These are phyloP conservation scores for Amanita inopinata DNA, from an alignment of 768 basidiomycete genomes.

Conservation along the genomic window DNA sequence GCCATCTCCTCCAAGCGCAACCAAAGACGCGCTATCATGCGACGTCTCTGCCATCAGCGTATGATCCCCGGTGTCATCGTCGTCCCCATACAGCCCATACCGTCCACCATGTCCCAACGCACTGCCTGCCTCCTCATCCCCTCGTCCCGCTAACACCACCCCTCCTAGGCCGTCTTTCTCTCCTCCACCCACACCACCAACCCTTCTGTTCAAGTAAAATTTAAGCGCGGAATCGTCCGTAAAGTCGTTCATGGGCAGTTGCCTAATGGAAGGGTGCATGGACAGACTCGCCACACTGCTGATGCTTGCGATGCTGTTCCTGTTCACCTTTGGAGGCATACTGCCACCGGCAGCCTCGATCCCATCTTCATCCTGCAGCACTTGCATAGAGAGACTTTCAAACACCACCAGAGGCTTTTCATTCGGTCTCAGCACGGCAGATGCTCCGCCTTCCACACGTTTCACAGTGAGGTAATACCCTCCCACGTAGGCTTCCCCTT, in stretches of 20 bases:
- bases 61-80: constrained; percentile 35
- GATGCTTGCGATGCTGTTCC: constrained; percentile 90
- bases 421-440: constrained; percentile 55
- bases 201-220: constrained; percentile 78
- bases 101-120: too few relatives aligned
- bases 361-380: constrained; percentile 41
- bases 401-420: constrained; percentile 89
- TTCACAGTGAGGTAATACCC: constrained; percentile 90
- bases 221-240: constrained; percentile 96
- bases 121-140: neutral
- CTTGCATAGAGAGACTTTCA: constrained; percentile 72
- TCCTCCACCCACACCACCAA: neutral
- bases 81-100: constrained; percentile 16
- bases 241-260: constrained; percentile 94
- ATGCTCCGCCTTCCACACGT: constrained; percentile 82
- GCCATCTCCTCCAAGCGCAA: constrained; percentile 13
- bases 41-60: constrained; percentile 32
- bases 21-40: constrained; percentile 14
- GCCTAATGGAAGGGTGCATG: constrained; percentile 92
- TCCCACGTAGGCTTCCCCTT: constrained; percentile 29
- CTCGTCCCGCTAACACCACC: neutral
- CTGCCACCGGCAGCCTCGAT: neutral
- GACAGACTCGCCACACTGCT: constrained; percentile 86
- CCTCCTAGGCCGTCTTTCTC: neutral
- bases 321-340: constrained; percentile 68